These are phyloP conservation scores for Pseudozyma thailandica DNA, from an alignment of 1,284 basidiomycete species.

Conservation along the genomic window DNA sequence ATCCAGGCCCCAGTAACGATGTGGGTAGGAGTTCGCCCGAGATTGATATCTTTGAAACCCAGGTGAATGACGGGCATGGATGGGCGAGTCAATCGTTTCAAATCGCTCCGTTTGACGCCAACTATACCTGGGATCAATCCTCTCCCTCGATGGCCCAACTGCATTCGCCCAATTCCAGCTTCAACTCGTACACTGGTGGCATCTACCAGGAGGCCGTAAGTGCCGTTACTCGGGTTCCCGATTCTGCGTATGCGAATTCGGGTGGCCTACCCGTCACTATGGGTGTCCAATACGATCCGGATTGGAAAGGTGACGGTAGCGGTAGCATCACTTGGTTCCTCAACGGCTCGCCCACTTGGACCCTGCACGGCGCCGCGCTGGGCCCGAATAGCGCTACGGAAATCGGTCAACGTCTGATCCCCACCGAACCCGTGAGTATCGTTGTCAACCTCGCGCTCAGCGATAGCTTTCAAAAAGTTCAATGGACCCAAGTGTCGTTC, in stretches of 20 bases:
- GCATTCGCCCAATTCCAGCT: constrained; percentile 13
- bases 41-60: constrained; percentile 67
- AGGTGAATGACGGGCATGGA: constrained; percentile 55
- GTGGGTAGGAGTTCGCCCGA: constrained; percentile 64
- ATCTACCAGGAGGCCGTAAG: constrained; percentile 65
- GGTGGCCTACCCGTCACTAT: constrained; percentile 39
- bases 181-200: constrained; percentile 63
- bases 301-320: constrained; percentile 46
- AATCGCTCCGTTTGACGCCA: constrained; percentile 64
- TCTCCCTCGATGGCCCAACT: constrained; percentile 6
- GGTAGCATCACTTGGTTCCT: constrained; percentile 63
- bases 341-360: constrained; percentile 62
- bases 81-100: constrained; percentile 62
- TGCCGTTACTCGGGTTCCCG: constrained; percentile 48
- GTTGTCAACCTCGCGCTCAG: constrained; percentile 60
- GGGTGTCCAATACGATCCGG: constrained; percentile 66
- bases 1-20: constrained; percentile 25
- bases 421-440: constrained; percentile 59
- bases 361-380: constrained; percentile 37
- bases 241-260: constrained; percentile 42
- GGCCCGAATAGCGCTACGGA: constrained; percentile 30
- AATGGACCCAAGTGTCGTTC: constrained; percentile 62
- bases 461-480: constrained; percentile 56
- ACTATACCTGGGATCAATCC: constrained; percentile 54
- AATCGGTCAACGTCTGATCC: constrained; percentile 56